Evolutionary conservation across 768 basidiomycete genomes (phyloP), one percentile per base, ranked within the genome.

Genomic region (Tulasnella sp.): DNA sequence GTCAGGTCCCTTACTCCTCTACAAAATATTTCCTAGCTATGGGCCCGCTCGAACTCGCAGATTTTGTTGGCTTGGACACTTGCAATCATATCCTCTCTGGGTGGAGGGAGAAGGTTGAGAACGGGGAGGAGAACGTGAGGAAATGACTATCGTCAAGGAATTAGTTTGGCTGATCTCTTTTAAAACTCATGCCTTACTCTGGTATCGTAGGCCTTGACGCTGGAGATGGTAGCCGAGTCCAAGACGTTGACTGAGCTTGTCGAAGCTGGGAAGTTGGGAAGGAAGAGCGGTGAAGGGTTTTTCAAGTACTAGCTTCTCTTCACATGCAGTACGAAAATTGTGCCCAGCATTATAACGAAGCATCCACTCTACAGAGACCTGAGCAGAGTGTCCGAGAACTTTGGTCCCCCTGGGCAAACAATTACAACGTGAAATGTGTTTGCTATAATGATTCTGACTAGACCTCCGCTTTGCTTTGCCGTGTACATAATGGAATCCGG

Each of bases 271-370:
- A 71, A 70, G 59, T 62, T 71, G 42, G 74, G 73, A 2, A 57
- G 71, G 54, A 75, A 75, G 69, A 69, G 65, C 19, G 73, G 73
- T 1, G 62, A 72, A 59, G 74, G 74, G 9, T 73, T 75, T 64
- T 75, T 72, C 50, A 63, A 64, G 49, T 69, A 63, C 60, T 53
- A 59, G 22, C n/a, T n/a, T n/a, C n/a, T n/a, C n/a, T n/a, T n/a
- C n/a, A n/a, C n/a, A n/a, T n/a, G n/a, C n/a, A n/a, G n/a, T n/a
- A n/a, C n/a, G n/a, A n/a, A n/a, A n/a, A n/a, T n/a, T n/a, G n/a
- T n/a, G n/a, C n/a, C n/a, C n/a, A n/a, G n/a, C n/a, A n/a, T n/a
- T n/a, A n/a, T n/a, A n/a, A n/a, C n/a, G n/a, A n/a, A n/a, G n/a
- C n/a, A n/a, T n/a, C n/a, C n/a, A n/a, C n/a, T n/a, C n/a, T n/a